phyloP scores from a whole-genome alignment of 768 basidiomycete genomes.

The Pleurotus eryngii region DNA sequence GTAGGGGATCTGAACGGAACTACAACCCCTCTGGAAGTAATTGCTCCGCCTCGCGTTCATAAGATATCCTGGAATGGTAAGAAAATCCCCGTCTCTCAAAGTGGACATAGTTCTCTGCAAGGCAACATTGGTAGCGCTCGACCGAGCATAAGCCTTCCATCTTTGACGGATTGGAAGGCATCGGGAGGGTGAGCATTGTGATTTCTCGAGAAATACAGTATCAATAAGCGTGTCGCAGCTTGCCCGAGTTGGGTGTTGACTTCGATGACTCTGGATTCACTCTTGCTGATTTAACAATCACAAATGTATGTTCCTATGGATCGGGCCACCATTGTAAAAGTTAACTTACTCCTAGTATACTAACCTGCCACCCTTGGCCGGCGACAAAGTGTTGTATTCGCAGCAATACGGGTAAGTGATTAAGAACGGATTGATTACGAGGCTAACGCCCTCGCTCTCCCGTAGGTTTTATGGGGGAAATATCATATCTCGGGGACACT shows the following conservation, averaged over 20 bases:
- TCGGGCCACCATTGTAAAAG: background rate
- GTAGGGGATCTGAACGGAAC: constrained; percentile 47
- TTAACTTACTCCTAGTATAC: constrained; percentile 35
- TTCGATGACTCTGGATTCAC: constrained; percentile 50
- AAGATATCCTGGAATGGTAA: constrained; percentile 40
- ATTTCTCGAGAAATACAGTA: background rate
- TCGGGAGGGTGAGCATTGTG: constrained; percentile 34
- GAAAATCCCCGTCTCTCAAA: constrained; percentile 19
- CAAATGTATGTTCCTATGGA: constrained; percentile 32
- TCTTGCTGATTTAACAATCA: constrained; percentile 38
- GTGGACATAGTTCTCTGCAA: constrained; percentile 26
- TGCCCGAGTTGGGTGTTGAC: constrained; percentile 43
- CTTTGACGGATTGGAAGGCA: constrained; percentile 42
- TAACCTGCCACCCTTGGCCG: constrained; percentile 42
- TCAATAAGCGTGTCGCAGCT: constrained; percentile 20
- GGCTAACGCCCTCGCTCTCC: no score
- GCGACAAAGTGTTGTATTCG: constrained; percentile 43
- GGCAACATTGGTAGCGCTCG: constrained; percentile 17
- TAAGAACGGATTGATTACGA: no score
- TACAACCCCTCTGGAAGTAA: constrained; percentile 37
- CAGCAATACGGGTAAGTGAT: constrained; percentile 46
- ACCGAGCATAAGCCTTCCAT: constrained; percentile 28
- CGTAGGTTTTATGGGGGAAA: constrained; percentile 50
- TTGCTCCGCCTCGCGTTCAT: constrained; percentile 35
- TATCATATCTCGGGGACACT: constrained; percentile 51